Percentiles rank a stretch among this genome's conserved stretches.
Evolutionary conservation across 2,329 filamentous ascomycete species (phyloP).

Genomic region (Incumbomyces delicatus): DNA sequence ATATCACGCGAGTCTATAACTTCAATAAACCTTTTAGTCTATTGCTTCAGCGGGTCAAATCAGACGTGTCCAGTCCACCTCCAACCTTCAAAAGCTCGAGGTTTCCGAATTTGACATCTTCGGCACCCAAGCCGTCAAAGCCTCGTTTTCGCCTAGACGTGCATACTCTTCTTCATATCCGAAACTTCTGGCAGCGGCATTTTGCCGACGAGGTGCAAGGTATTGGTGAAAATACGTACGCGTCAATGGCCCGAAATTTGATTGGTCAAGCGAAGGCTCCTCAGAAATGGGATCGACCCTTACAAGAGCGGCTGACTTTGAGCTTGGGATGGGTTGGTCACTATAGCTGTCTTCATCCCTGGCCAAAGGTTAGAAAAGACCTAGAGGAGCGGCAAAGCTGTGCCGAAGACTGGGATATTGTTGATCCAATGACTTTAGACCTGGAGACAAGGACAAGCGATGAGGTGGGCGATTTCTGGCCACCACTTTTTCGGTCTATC

Average conservation of each 20-base stretch:
- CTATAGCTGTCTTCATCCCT: constrained; percentile 28
- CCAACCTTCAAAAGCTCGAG: not conserved
- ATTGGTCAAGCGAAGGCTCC: constrained; percentile 10
- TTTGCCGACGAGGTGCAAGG: constrained; percentile 21
- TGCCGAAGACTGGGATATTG: constrained; percentile 23
- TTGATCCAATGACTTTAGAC: constrained; percentile 18
- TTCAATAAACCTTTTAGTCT: constrained; percentile 17
- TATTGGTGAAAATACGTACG: constrained; percentile 17
- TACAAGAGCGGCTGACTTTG: constrained; percentile 6
- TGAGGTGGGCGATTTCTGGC: constrained; percentile 12
- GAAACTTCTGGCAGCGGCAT: constrained; percentile 35
- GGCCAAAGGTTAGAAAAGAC: constrained; percentile 18
- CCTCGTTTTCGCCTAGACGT: constrained; percentile 22
- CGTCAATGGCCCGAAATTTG: constrained; percentile 15
- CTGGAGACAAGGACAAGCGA: constrained; percentile 12
- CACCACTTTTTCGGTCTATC: constrained; percentile 15
- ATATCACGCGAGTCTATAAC: constrained; percentile 21
- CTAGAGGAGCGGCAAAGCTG: constrained; percentile 28
- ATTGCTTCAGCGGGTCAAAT: constrained; percentile 18
- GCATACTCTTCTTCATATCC: constrained; percentile 27
- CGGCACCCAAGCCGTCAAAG: constrained; percentile 11
- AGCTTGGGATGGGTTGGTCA: constrained; percentile 17
- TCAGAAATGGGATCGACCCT: constrained; percentile 13
- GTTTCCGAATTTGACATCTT: constrained; percentile 8
- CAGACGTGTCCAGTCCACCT: constrained; percentile 13